These are phyloP conservation scores for Aspergillus cristatus DNA, from an alignment of 495 filamentous ascomycete genomes.

Conservation along the genomic window DNA sequence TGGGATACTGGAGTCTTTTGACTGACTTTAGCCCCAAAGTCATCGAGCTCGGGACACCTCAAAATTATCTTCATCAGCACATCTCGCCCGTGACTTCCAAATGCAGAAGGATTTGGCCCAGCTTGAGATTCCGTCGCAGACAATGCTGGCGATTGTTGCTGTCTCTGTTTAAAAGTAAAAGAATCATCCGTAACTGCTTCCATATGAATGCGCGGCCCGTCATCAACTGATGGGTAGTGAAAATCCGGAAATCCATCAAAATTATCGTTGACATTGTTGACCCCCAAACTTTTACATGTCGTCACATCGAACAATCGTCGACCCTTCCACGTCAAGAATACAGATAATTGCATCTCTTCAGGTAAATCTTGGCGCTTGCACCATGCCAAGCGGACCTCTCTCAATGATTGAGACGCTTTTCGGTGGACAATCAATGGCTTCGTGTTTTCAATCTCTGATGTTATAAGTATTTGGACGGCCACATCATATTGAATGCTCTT, in stretches of 20 bases:
- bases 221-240: slow-evolving; percentile 15
- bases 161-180: slow-evolving; percentile 12
- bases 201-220: slow-evolving; percentile 43
- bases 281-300: slow-evolving; percentile 57
- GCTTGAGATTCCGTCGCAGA: background rate
- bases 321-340: slow-evolving; percentile 75
- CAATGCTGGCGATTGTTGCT: background rate
- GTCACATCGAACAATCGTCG: slow-evolving; percentile 63
- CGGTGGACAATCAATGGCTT: slow-evolving; percentile 58
- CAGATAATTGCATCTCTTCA: slow-evolving; percentile 29
- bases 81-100: slow-evolving; percentile 12
- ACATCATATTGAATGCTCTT: slow-evolving; percentile 20
- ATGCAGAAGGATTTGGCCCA: slow-evolving; percentile 5
- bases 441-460: slow-evolving; percentile 52
- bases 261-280: slow-evolving; percentile 20
- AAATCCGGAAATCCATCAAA: slow-evolving; percentile 10
- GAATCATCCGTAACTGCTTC: slow-evolving; percentile 61
- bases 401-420: slow-evolving; percentile 53
- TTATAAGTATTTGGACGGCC: slow-evolving; percentile 62
- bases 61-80: slow-evolving; percentile 44
- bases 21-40: slow-evolving; percentile 50
- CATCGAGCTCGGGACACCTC: slow-evolving; percentile 44
- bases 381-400: slow-evolving; percentile 60
- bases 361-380: slow-evolving; percentile 49
- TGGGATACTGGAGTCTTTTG: slow-evolving; percentile 46